Evolutionary conservation across 2,329 filamentous ascomycete genomes (phyloP), one percentile per base, ranked within the genome.

Genomic region (Mycosphaerella sp.): DNA sequence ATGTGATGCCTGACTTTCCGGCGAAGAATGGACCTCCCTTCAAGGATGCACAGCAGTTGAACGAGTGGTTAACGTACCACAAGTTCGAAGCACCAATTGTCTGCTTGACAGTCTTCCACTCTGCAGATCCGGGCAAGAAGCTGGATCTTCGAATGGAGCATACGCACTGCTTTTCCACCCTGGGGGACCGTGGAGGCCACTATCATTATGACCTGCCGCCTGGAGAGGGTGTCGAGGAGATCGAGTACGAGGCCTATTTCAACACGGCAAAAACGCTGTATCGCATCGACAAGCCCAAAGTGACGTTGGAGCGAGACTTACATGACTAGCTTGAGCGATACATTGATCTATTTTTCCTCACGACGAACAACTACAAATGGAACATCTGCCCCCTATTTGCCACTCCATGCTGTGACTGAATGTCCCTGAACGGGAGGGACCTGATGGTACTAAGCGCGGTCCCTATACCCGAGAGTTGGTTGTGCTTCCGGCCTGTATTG

Each of bases 211-310:
- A 65, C 56, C 35, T 58, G 16, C 47, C 44, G 16, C 49, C 41
- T 6, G 56, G 44, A n/a, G 54, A 58, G 2, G 60, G 49, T 1
- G 53, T 39, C 2, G 60, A 62, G 37, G 60, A 64, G 27, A 50
- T 66, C 1, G 64, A 65, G 50, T 66, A 66, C 42, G 64, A 64
- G 49, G 64, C 56, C 2, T 66, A 66, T 42, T 64, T 66, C 43
- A 64, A 66, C 47, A 58, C 56, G 12, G 64, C 62, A 9, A 63
- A 63, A 44, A 56, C 46, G 18, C 52, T 66, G n/a, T 64, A 64
- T 50, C 45, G 64, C 8, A 62, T 66, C 44, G 62, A 66, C 50
- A 53, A 54, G 53, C 64, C 64, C 10, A 53, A 59, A 41, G 59
- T 62, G 18, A 59, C 53, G 8, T 34, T 62, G 41, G 53, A 62